Evolutionary conservation across 768 basidiomycete genomes (phyloP).

Genomic region (Serendipita sp.): DNA sequence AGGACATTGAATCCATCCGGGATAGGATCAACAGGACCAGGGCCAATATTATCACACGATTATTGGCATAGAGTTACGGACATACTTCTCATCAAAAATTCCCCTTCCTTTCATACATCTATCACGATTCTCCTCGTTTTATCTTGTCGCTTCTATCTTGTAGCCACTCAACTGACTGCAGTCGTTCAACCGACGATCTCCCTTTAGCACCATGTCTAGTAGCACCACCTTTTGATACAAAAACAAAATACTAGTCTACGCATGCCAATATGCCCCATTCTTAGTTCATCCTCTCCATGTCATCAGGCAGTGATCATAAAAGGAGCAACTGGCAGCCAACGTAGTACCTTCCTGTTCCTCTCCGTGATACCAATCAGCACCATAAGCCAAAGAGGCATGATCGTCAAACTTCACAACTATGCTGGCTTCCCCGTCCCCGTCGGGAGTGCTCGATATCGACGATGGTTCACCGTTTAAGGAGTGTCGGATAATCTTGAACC

Average conservation of each 20-base stretch:
- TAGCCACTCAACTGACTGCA: conserved; percentile 7
- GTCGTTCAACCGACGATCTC: neutral
- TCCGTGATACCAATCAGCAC: conserved; percentile 70
- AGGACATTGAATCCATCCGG: conserved; percentile 61
- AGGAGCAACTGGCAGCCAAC: conserved; percentile 75
- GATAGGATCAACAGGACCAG: conserved; percentile 60
- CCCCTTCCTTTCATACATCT: neutral
- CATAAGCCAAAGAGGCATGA: conserved; percentile 79
- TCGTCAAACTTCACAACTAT: conserved; percentile 47
- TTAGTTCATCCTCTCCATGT: conserved; percentile 51
- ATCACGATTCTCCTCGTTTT: neutral
- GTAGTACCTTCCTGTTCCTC: conserved; percentile 20
- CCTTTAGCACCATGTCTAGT: neutral
- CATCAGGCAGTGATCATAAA: conserved; percentile 78
- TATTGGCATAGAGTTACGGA: conserved; percentile 35
- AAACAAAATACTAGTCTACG: neutral
- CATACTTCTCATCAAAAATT: neutral
- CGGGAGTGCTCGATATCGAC: conserved; percentile 10
- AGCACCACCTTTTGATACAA: neutral
- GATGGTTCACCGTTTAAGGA: neutral
- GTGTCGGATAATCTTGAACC: conserved; percentile 69
- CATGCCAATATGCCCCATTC: neutral
- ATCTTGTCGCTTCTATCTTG: neutral
- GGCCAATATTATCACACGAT: conserved; percentile 78
- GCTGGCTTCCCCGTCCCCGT: conserved; percentile 16